phyloP scores from a whole-genome alignment of 345 rosid genomes.

The Gossypium ekmanianum region DNA sequence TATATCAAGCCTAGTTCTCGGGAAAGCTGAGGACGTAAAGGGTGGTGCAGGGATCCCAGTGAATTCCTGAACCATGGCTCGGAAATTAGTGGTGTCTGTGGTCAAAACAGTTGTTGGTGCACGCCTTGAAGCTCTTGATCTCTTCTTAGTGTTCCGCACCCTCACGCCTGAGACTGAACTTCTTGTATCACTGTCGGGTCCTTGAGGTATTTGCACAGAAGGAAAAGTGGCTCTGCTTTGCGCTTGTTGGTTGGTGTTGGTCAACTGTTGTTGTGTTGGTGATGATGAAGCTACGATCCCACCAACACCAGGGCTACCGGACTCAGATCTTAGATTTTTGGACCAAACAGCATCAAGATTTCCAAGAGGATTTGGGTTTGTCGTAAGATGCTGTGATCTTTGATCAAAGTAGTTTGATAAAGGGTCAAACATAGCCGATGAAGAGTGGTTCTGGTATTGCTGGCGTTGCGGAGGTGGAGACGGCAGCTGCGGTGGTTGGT shows the following conservation, averaged over 20 bases:
- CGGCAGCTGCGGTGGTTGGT: slow-evolving; percentile 32
- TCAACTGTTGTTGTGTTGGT: slow-evolving; percentile 27
- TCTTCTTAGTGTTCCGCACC: slow-evolving; percentile 70
- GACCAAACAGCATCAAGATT: slow-evolving; percentile 57
- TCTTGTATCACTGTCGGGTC: not conserved
- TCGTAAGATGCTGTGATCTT: slow-evolving; percentile 19
- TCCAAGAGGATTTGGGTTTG: slow-evolving; percentile 36
- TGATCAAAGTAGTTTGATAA: slow-evolving; percentile 58
- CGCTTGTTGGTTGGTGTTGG: slow-evolving; percentile 25
- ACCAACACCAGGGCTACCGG: slow-evolving; percentile 44
- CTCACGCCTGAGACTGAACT: not conserved
- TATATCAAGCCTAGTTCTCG: slow-evolving; percentile 62
- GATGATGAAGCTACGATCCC: slow-evolving; percentile 43
- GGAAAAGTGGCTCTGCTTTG: slow-evolving; percentile 17
- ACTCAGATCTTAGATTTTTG: slow-evolving; percentile 48
- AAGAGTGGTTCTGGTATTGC: slow-evolving; percentile 31
- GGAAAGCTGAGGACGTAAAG: slow-evolving; percentile 54
- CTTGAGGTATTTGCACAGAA: slow-evolving; percentile 19
- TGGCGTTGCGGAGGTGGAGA: slow-evolving; percentile 17
- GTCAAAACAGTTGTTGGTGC: slow-evolving; percentile 92
- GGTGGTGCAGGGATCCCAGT: slow-evolving; percentile 96
- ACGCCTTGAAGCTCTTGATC: slow-evolving; percentile 84
- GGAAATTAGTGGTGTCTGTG: slow-evolving; percentile 86
- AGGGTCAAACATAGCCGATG: slow-evolving; percentile 43
- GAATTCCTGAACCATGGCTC: slow-evolving; percentile 98